Evolutionary conservation across 108 stramenopile species (phyloP).

Genomic region (Cyclotella distinguenda): DNA sequence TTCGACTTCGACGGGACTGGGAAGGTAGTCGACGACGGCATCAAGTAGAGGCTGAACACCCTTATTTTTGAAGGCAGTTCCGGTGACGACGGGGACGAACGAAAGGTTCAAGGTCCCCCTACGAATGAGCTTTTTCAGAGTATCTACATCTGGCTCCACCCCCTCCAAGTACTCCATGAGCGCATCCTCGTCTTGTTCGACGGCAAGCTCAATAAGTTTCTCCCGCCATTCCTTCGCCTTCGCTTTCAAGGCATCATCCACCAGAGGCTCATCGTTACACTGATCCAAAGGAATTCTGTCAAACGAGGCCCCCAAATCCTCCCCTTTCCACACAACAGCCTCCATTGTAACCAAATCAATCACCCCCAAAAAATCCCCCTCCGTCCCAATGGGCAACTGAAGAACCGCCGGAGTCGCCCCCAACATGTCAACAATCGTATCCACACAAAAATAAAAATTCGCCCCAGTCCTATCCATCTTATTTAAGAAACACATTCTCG

Average conservation of each 20-base stretch:
- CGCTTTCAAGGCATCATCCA: conserved; percentile 85
- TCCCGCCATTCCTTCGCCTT: conserved; percentile 85
- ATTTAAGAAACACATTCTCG: conserved; percentile 98
- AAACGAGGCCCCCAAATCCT: conserved; percentile 96
- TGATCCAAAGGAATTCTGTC: conserved; percentile 88
- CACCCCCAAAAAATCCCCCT: conserved; percentile 92
- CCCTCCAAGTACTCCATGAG: conserved; percentile 90
- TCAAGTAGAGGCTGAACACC: conserved; percentile 98
- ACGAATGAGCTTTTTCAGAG: conserved; percentile 87
- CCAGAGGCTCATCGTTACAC: conserved; percentile 81
- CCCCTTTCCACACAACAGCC: conserved; percentile 94
- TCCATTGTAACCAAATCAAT: conserved; percentile 97
- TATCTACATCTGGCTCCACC: conserved; percentile 73
- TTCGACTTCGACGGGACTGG: conserved; percentile 94
- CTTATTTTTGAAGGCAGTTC: conserved; percentile 98
- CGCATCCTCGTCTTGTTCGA: conserved; percentile 92
- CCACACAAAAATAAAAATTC: conserved; percentile 94
- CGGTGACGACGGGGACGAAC: conserved; percentile 94
- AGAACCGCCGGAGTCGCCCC: conserved; percentile 92
- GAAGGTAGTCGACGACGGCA: conserved; percentile 96
- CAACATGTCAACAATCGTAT: conserved; percentile 91
- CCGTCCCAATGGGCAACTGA: conserved; percentile 93
- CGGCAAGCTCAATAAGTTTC: conserved; percentile 80
- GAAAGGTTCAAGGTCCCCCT: conserved; percentile 85
- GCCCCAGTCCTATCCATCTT: conserved; percentile 99